Evolutionary conservation across 805 yeast species (phyloP).

Genomic region (Yamadazyma laniorum): DNA sequence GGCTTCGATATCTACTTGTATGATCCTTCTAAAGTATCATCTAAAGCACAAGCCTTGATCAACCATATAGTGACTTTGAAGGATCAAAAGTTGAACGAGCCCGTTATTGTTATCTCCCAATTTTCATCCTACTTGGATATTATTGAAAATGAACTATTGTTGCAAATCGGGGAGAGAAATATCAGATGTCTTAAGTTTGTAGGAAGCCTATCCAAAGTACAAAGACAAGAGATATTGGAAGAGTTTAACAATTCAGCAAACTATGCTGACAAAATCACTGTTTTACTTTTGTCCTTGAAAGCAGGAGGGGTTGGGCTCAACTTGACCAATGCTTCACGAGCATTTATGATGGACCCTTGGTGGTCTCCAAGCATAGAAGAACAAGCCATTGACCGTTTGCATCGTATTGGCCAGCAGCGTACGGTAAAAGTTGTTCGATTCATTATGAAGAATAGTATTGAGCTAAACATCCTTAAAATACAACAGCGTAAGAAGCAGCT

Average conservation of each 20-base stretch:
- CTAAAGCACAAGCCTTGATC: constrained; percentile 70
- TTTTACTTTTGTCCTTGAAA: constrained; percentile 72
- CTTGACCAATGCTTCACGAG: constrained; percentile 78
- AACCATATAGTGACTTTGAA: constrained; percentile 54
- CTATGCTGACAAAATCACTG: constrained; percentile 32
- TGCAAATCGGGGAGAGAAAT: constrained; percentile 35
- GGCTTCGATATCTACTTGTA: constrained; percentile 39
- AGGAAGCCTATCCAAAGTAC: constrained; percentile 68
- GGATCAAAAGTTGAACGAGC: constrained; percentile 60
- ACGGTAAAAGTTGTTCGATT: constrained; percentile 76
- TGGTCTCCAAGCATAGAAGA: constrained; percentile 93
- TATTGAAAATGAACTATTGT: constrained; percentile 57
- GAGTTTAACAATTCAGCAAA: constrained; percentile 43
- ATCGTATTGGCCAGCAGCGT: constrained; percentile 80
- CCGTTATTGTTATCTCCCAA: constrained; percentile 87
- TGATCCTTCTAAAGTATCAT: constrained; percentile 56
- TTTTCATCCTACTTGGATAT: constrained; percentile 80
- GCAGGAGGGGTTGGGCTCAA: constrained; percentile 96
- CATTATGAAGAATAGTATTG: constrained; percentile 79
- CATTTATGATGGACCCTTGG: constrained; percentile 95
- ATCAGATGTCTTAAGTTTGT: constrained; percentile 71
- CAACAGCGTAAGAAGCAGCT: constrained; percentile 81
- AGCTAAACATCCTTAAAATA: constrained; percentile 81
- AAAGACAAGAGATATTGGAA: constrained; percentile 59
- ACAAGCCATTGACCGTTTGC: constrained; percentile 88